Evolutionary conservation across 768 basidiomycete species (phyloP).

Genomic region (Galerina sulciceps): DNA sequence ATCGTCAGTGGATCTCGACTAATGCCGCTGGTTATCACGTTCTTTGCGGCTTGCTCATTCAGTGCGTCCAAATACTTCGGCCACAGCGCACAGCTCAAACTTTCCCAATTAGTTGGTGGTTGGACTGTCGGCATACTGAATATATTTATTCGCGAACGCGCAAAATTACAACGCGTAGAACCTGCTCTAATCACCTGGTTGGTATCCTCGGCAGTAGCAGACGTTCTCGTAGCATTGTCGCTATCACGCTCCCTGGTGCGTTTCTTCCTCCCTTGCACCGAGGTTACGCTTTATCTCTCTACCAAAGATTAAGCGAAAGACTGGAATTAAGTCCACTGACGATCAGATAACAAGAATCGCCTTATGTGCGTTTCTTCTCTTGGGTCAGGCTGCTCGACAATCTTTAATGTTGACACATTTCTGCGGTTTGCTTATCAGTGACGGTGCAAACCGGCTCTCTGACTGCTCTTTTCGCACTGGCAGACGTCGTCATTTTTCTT

Average conservation of each 20-base stretch:
- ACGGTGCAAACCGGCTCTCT: constrained; percentile 37
- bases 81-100: neutral
- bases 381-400: neutral
- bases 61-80: constrained; percentile 23
- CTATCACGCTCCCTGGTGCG: constrained; percentile 48
- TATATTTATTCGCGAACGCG: neutral
- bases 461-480: constrained; percentile 28
- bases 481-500: constrained; percentile 35
- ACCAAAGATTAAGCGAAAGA: constrained; percentile 37
- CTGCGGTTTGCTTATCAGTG: constrained; percentile 10
- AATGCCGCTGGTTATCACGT: constrained; percentile 28
- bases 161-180: neutral
- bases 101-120: constrained; percentile 3
- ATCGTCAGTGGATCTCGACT: constrained; percentile 32
- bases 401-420: neutral
- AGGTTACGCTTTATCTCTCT: neutral
- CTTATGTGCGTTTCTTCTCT: constrained; percentile 23
- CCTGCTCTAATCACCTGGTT: constrained; percentile 47
- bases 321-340: constrained; percentile 39
- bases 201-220: constrained; percentile 44
- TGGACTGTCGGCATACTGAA: neutral
- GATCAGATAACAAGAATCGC: constrained; percentile 36
- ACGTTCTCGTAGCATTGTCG: constrained; percentile 48
- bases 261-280: neutral
- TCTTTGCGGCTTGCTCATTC: constrained; percentile 33